Conservation (phyloP, 768 basidiomycete genomes). For the Trametes gibbosa region DNA sequence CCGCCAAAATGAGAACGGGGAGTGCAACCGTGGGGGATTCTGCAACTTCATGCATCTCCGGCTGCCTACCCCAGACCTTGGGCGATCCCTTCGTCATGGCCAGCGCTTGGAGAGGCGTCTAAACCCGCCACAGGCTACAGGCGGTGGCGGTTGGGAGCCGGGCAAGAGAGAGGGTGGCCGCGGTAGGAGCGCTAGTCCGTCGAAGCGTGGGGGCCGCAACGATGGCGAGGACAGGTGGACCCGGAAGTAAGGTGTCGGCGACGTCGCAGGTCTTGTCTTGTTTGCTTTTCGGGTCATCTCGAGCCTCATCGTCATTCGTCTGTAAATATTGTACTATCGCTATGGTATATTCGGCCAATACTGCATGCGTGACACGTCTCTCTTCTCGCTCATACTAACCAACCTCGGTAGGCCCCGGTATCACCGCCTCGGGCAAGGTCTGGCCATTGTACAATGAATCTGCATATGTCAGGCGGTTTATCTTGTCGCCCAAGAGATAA, state of each 20-base stretch:
- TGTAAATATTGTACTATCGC: constrained; percentile 7
- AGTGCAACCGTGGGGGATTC: constrained; percentile 97
- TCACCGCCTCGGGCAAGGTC: constrained; percentile 41
- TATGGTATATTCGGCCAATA: background rate
- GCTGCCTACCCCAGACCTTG: constrained; percentile 81
- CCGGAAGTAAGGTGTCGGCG: constrained; percentile 28
- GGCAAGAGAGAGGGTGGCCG: constrained; percentile 60
- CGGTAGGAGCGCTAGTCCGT: constrained; percentile 74
- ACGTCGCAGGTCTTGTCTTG: too few species aligned
- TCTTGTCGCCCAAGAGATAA: background rate
- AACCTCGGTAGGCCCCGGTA: constrained; percentile 55
- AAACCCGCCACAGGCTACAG: constrained; percentile 60
- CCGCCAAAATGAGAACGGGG: constrained; percentile 97
- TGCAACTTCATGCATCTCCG: constrained; percentile 99
- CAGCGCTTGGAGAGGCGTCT: constrained; percentile 81
- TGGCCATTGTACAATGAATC: constrained; percentile 93
- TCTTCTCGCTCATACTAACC: constrained; percentile 50
- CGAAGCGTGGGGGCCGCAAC: constrained; percentile 53
- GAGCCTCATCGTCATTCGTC: background rate
- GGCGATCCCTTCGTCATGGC: constrained; percentile 72
- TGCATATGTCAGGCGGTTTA: constrained; percentile 25
- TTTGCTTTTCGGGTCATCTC: background rate
- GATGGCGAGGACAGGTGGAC: constrained; percentile 67
- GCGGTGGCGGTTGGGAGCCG: constrained; percentile 84
- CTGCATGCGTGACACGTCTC: constrained; percentile 19